Evolutionary conservation across 805 yeast genomes (phyloP).

Genomic region (Metschnikowia sp.): DNA sequence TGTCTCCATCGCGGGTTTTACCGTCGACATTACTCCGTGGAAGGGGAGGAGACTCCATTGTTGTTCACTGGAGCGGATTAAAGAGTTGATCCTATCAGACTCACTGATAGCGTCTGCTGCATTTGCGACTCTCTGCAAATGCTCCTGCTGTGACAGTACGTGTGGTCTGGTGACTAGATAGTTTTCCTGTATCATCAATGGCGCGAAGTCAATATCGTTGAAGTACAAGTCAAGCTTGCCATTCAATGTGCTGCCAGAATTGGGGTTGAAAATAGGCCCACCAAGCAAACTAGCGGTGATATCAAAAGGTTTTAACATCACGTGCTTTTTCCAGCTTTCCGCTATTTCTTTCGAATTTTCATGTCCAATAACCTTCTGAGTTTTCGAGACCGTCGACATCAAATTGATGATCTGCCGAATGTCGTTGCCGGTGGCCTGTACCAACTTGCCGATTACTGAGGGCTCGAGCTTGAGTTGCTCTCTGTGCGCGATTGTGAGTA

Average conservation of each 20-base stretch:
- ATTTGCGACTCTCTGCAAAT: slow-evolving; percentile 58
- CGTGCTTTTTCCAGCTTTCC: slow-evolving; percentile 81
- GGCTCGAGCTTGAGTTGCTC: slow-evolving; percentile 82
- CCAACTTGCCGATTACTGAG: slow-evolving; percentile 75
- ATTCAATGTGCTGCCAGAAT: slow-evolving; percentile 55
- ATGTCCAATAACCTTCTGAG: slow-evolving; percentile 60
- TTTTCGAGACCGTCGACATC: slow-evolving; percentile 77
- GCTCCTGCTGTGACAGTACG: slow-evolving; percentile 43
- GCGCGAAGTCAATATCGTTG: slow-evolving; percentile 91
- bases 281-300: slow-evolving; percentile 65
- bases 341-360: slow-evolving; percentile 62
- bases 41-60: slow-evolving; percentile 92
- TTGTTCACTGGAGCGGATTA: slow-evolving; percentile 87
- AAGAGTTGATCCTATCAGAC: slow-evolving; percentile 75
- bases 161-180: slow-evolving; percentile 67
- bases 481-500: slow-evolving; percentile 85
- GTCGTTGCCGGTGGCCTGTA: slow-evolving; percentile 82
- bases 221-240: slow-evolving; percentile 87
- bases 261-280: slow-evolving; percentile 55
- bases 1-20: slow-evolving; percentile 70
- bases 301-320: slow-evolving; percentile 90
- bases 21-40: slow-evolving; percentile 83
- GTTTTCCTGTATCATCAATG: slow-evolving; percentile 95
- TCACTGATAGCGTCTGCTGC: slow-evolving; percentile 89
- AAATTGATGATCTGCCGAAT: slow-evolving; percentile 91